Evolutionary conservation across 805 yeast genomes (phyloP), one percentile per base, ranked within the genome.

Genomic region (Lipomyces kockii): DNA sequence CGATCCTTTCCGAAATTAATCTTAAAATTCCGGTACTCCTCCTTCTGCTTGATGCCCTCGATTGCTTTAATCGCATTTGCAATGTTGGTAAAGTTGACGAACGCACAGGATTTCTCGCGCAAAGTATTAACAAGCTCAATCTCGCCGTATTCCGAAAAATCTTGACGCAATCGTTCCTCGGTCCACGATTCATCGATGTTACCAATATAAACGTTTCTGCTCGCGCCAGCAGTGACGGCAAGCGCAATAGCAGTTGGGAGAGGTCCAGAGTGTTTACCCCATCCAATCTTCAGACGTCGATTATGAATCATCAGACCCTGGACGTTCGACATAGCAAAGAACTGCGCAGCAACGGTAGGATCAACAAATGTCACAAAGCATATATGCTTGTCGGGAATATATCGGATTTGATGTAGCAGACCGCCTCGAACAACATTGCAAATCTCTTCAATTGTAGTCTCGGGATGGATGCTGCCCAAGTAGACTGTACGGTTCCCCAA

Each of bases 351-450:
- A 2, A 98, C 97, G 62, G 94, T 90, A 34, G 98, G 97, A 76
- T 95, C 98, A 71, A 94, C 89, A 77, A 95, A 94, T 14, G 98
- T 94, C 62, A 95, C 90, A 77, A 95, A 95, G 76, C 98, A 92
- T 66, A 92, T 94, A 75, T 91, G 97, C 71, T 94, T 86, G 75
- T 92, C 98, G 62, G 87, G 84, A 63, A 94, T 83, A 66, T 90
- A 86, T 72, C 96, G 85, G 64, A 94, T 88, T 71, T 88, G 87
- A 76, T 94, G 97, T 71, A 94, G 83, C 58, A 93, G 84, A 1
- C 99, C 99, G 62, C 98, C 98, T 71, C 98, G 86, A 27, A 94
- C 97, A 62, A 91, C 97, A 76, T 95, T 95, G 82, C 99, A 94
- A 61, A 94, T 89, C 76, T 95, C 98, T 78, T 93, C 98, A 63